phyloP scores from a whole-genome alignment of 306 rosid genomes.

The Aeschynomene evenia region DNA sequence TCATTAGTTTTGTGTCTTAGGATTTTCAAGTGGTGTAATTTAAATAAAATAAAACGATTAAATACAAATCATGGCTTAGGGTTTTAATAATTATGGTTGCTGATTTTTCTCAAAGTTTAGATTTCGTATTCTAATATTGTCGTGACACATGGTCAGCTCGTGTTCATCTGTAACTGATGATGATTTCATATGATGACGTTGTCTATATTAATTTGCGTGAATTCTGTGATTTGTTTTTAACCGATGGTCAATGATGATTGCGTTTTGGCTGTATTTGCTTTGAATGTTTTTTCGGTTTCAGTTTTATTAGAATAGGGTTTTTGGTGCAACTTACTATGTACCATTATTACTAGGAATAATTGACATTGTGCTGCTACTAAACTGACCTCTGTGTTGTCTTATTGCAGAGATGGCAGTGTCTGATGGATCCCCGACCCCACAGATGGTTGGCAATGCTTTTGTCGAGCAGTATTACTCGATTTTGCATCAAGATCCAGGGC shows the following conservation, averaged over 20 bases:
- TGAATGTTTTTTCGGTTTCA: neutral
- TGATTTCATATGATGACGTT: neutral
- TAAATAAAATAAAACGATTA: neutral
- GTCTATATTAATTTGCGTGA: neutral
- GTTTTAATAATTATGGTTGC: neutral
- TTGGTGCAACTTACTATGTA: neutral
- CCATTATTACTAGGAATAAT: neutral
- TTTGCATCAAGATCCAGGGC: constrained; percentile 36
- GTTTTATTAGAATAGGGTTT: neutral
- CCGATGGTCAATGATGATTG: neutral
- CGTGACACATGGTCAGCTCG: neutral
- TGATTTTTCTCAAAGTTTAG: neutral
- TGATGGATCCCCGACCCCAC: constrained; percentile 34
- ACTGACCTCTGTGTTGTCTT: neutral
- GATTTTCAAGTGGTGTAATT: neutral
- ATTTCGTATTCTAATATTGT: neutral
- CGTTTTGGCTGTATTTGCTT: neutral
- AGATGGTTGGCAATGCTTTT: constrained; percentile 60
- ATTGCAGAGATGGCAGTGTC: constrained; percentile 59
- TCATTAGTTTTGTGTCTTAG: neutral
- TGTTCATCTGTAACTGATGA: neutral
- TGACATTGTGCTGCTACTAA: neutral
- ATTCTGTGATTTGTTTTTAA: neutral
- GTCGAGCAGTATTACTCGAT: constrained; percentile 50
- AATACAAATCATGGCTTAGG: neutral